Evolutionary conservation across 2,329 filamentous ascomycete genomes (phyloP).

Genomic region (Phyllosticta citrichinensis): DNA sequence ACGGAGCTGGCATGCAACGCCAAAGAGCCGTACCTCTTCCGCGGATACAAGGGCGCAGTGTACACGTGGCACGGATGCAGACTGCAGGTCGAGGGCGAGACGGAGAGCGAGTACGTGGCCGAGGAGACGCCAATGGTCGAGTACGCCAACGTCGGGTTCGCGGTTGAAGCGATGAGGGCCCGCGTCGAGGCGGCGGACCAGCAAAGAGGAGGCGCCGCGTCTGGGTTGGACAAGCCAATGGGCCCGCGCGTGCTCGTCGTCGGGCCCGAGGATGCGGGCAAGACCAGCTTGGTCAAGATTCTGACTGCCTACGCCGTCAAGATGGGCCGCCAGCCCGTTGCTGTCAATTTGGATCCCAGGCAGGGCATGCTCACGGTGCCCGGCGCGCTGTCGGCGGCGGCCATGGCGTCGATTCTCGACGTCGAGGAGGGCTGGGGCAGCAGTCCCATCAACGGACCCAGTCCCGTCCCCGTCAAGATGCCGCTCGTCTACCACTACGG

Average conservation of each 20-base stretch:
- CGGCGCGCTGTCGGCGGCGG: slow-evolving; percentile 75
- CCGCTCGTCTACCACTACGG: slow-evolving; percentile 89
- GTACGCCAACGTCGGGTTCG: slow-evolving; percentile 80
- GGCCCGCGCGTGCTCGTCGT: slow-evolving; percentile 80
- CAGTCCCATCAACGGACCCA: slow-evolving; percentile 84
- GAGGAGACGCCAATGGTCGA: slow-evolving; percentile 71
- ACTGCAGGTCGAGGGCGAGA: slow-evolving; percentile 66
- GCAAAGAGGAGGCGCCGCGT: slow-evolving; percentile 12
- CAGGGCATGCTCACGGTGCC: slow-evolving; percentile 51
- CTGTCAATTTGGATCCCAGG: slow-evolving; percentile 74
- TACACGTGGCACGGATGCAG: slow-evolving; percentile 88
- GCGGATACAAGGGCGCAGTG: slow-evolving; percentile 74
- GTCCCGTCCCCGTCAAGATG: slow-evolving; percentile 78
- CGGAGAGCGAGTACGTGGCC: slow-evolving; percentile 56
- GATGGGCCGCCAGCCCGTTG: slow-evolving; percentile 62
- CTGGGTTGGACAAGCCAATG: slow-evolving; percentile 25
- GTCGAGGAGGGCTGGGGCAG: slow-evolving; percentile 82
- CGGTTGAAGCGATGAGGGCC: slow-evolving; percentile 63
- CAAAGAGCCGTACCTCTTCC: slow-evolving; percentile 59
- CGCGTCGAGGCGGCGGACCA: slow-evolving; percentile 36
- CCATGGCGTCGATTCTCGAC: slow-evolving; percentile 79
- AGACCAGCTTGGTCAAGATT: slow-evolving; percentile 70
- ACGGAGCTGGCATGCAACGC: slow-evolving; percentile 79
- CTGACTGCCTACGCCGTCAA: slow-evolving; percentile 72
- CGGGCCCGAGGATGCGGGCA: slow-evolving; percentile 68